Evolutionary conservation across 768 basidiomycete genomes (phyloP).

Genomic region (Serendipita sp.): DNA sequence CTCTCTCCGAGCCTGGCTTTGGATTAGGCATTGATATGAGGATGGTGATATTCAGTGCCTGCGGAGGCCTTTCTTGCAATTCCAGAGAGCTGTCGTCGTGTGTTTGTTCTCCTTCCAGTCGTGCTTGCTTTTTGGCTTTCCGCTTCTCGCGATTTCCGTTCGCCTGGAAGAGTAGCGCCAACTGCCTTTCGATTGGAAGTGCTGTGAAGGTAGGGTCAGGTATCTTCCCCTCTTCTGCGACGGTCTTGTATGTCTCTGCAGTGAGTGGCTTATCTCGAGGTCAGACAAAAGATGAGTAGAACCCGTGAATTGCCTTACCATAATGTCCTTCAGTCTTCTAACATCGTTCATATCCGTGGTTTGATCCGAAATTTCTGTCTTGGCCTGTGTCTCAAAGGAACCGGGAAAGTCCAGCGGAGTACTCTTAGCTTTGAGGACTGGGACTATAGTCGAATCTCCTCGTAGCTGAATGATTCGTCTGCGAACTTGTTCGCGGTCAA

Average conservation of each 20-base stretch:
- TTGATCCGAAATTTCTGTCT: no score
- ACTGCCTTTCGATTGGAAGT: background rate
- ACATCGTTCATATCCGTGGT: no score
- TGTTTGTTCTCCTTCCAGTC: background rate
- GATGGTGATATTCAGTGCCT: background rate
- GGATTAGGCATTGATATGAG: background rate
- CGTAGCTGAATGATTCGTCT: background rate
- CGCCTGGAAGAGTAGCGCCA: background rate
- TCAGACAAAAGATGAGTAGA: background rate
- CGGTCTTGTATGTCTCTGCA: background rate
- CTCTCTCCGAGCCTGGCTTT: background rate
- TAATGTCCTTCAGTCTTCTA: no score
- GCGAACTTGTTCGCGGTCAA: background rate
- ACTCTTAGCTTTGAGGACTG: background rate
- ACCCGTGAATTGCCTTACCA: no score
- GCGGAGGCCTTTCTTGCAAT: background rate
- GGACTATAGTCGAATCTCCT: background rate
- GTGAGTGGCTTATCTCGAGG: background rate
- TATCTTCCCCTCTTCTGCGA: background rate
- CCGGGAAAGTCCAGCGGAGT: background rate
- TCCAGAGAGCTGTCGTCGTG: background rate
- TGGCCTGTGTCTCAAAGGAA: background rate
- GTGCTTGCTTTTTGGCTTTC: background rate
- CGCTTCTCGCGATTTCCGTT: background rate
- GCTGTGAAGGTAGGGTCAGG: background rate